Percentiles rank a stretch among this genome's conserved stretches.
phyloP scores from a whole-genome alignment of 2,329 filamentous ascomycete genomes.

The Ophiognomonia clavigignenti-juglandacearum region DNA sequence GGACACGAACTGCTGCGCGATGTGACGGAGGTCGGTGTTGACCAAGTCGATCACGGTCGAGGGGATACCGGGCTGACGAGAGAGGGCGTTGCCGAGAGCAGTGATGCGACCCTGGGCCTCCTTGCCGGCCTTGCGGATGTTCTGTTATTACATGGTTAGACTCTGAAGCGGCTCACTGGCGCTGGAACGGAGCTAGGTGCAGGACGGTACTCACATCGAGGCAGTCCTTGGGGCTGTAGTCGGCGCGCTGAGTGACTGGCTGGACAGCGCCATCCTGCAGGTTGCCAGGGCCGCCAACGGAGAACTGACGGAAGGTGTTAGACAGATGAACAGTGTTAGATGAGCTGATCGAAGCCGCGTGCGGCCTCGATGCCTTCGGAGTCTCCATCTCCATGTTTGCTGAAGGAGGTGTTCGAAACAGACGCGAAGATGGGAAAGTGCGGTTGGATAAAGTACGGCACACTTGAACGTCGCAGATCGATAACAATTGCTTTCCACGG shows the following conservation, averaged over 20 bases:
- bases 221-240: not conserved
- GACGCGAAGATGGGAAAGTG: not conserved
- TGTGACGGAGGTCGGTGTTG: conserved; percentile 7
- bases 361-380: not conserved
- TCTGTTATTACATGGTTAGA: conserved; percentile 5
- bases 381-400: too few relatives aligned
- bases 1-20: conserved; percentile 11
- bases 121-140: conserved; percentile 7
- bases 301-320: conserved; percentile 5
- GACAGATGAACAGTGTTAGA: not conserved
- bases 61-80: conserved; percentile 11
- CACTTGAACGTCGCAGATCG: too few relatives aligned
- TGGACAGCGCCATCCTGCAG: not conserved
- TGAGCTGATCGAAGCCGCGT: conserved; percentile 1
- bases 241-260: not conserved
- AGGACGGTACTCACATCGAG: conserved; percentile 9
- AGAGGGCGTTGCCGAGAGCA: conserved; percentile 8
- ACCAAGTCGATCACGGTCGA: conserved; percentile 3
- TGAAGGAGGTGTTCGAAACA: not conserved
- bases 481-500: not conserved
- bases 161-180: too few relatives aligned
- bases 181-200: too few relatives aligned
- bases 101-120: conserved; percentile 3
- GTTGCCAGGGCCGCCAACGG: not conserved
- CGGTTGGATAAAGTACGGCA: too few relatives aligned